Evolutionary conservation across 495 filamentous ascomycete genomes (phyloP).

Genomic region (Terfezia boudieri): DNA sequence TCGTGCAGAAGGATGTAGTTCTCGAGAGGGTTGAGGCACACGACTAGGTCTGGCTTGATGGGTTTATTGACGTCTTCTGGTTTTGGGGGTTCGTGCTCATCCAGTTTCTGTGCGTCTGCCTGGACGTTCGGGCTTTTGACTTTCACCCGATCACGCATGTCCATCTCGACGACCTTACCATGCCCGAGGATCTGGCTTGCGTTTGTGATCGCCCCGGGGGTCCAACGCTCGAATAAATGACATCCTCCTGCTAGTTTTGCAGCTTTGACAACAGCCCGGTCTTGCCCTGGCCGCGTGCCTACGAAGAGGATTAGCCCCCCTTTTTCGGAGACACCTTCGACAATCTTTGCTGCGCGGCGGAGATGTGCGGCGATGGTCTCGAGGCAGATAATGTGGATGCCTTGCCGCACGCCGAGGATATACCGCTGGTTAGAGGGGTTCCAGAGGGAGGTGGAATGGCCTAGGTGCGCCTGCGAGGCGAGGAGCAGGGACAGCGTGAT

Average conservation of each 20-base stretch:
- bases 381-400: constrained; percentile 81
- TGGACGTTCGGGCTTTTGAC: neutral
- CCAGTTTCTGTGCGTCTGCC: neutral
- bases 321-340: constrained; percentile 60
- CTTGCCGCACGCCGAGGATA: constrained; percentile 77
- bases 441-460: constrained; percentile 81
- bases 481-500: constrained; percentile 81
- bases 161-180: constrained; percentile 33
- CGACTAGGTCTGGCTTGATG: constrained; percentile 71
- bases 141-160: constrained; percentile 23
- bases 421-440: constrained; percentile 87
- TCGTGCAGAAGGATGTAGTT: constrained; percentile 79
- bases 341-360: constrained; percentile 69
- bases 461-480: constrained; percentile 75
- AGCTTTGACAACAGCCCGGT: constrained; percentile 52
- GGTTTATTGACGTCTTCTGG: constrained; percentile 43
- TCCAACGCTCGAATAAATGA: constrained; percentile 89
- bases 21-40: constrained; percentile 80
- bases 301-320: constrained; percentile 82
- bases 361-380: constrained; percentile 72
- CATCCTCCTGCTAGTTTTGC: constrained; percentile 56
- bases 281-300: constrained; percentile 62
- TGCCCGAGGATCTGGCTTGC: constrained; percentile 64
- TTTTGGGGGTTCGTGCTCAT: constrained; percentile 5
- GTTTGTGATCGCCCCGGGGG: constrained; percentile 80